Evolutionary conservation across 2,329 filamentous ascomycete genomes (phyloP), one percentile per base, ranked within the genome.

Genomic region (Aureobasidium uvarum): DNA sequence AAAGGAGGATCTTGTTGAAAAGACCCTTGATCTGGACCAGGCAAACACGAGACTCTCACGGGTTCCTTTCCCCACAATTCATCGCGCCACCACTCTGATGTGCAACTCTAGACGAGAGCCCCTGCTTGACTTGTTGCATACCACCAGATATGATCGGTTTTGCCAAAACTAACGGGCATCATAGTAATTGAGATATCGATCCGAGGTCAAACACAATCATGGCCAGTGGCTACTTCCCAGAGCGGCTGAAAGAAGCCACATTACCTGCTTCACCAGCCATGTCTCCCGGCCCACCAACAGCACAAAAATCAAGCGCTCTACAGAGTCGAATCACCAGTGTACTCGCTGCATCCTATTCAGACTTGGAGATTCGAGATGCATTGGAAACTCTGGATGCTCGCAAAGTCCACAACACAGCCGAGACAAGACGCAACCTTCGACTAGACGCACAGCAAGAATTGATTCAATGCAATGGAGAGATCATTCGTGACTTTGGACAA

Each of bases 401-500:
- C 41, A 83, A 83, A 0, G 76, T 92, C 16, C 80, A 84, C 64
- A 97, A 96, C 74, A 91, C 86, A 14, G 83, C 90, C 11, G 90
- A 93, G 69, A 89, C 88, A 2, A 85, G 95, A 60, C 86, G 94
- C 6, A 88, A 91, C 66, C 79, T 98, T 18, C 87, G 93, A 18
- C 78, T 96, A 1, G 88, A 96, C 74, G 83, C 96, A 1, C 92
- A 98, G 74, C 94, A 90, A 75, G 93, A 98, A 74, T 90, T 97
- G 43, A 93, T 98, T 65, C 86, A 94, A 69, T 92, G 90, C 77
- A 97, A 98, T 85, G 92, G 90, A 58, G 86, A 91, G 69, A 90
- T 98, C 68, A 86, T 98, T 66, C 83, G 86, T 63, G 92, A 96
- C 74, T 98, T 98, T 77, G 91, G 92, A 41, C 84, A 87, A 64